These are phyloP conservation scores for Apophysomyces elegans DNA, from an alignment of 371 early-diverging fungal genomes.

Conservation along the genomic window DNA sequence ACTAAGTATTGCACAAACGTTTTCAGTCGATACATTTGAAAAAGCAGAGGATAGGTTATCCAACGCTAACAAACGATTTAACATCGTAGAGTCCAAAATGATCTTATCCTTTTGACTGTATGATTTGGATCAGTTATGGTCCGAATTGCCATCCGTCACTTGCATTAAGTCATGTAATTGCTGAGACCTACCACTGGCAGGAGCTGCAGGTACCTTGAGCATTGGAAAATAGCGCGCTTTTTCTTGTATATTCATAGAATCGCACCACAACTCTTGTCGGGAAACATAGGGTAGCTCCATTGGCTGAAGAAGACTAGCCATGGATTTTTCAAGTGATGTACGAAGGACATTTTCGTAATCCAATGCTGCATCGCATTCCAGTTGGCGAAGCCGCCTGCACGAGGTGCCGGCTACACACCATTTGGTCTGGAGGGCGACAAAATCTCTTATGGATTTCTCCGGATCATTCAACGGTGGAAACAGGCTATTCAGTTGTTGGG, in stretches of 20 bases:
- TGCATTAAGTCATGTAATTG: neutral
- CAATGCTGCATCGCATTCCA: neutral
- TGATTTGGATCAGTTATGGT: neutral
- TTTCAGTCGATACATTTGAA: neutral
- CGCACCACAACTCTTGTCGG: too few relatives aligned
- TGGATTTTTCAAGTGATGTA: neutral
- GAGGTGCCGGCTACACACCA: neutral
- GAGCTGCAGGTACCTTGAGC: neutral
- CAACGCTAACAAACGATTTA: neutral
- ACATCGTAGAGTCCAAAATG: neutral
- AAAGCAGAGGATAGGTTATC: neutral
- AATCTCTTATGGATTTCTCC: neutral
- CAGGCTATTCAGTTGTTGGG: neutral
- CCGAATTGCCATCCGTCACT: neutral
- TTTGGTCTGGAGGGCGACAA: neutral
- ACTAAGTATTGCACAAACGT: neutral
- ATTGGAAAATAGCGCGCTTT: slow-evolving; percentile 1
- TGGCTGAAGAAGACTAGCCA: neutral
- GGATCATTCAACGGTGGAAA: neutral
- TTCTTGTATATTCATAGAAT: neutral
- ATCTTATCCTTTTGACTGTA: neutral
- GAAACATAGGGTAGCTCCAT: neutral
- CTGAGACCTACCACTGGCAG: neutral
- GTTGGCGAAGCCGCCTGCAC: neutral
- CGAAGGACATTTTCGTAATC: neutral